These are phyloP conservation scores for Clavispora phyllophila DNA, from an alignment of 805 yeast species.

Conservation along the genomic window DNA sequence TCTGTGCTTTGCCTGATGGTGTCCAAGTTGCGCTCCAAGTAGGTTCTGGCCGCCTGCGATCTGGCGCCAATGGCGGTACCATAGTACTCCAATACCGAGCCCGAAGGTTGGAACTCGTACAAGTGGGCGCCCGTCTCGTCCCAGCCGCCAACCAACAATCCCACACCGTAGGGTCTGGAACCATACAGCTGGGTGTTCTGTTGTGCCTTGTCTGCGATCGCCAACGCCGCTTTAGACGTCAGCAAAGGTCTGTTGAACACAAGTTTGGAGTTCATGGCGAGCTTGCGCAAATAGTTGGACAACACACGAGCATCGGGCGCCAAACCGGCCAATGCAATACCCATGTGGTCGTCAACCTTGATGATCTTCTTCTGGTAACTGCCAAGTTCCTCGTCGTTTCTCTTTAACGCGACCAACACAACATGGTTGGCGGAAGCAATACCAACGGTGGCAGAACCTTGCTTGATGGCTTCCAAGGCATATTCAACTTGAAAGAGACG, in stretches of 20 bases:
- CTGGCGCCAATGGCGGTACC: slow-evolving; percentile 98
- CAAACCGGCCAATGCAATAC: slow-evolving; percentile 92
- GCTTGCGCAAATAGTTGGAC: slow-evolving; percentile 82
- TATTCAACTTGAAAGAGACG: slow-evolving; percentile 78
- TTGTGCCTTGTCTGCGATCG: slow-evolving; percentile 96
- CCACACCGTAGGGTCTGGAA: slow-evolving; percentile 97
- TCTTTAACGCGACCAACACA: slow-evolving; percentile 86
- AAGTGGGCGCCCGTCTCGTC: slow-evolving; percentile 95
- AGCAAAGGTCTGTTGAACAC: slow-evolving; percentile 82
- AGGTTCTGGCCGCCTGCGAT: slow-evolving; percentile 97
- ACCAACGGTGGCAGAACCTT: slow-evolving; percentile 97
- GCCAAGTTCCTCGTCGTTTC: slow-evolving; percentile 96
- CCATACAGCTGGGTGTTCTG: slow-evolving; percentile 94
- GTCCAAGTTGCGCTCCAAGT: slow-evolving; percentile 80
- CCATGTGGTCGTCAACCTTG: slow-evolving; percentile 89
- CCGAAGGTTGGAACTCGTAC: slow-evolving; percentile 93
- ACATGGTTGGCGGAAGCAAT: slow-evolving; percentile 81
- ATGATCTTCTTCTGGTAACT: slow-evolving; percentile 93
- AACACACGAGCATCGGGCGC: slow-evolving; percentile 98
- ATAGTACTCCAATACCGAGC: slow-evolving; percentile 82
- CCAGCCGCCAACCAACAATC: slow-evolving; percentile 80
- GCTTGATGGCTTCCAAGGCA: slow-evolving; percentile 93
- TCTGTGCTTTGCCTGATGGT: slow-evolving; percentile 53
- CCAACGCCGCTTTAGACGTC: slow-evolving; percentile 73
- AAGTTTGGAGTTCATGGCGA: slow-evolving; percentile 82